A percentile compares a stretch with the other conserved stretches of the same genome.
Conservation (phyloP, 2,329 filamentous ascomycete species). For the Colletotrichum gloeosporioides region DNA sequence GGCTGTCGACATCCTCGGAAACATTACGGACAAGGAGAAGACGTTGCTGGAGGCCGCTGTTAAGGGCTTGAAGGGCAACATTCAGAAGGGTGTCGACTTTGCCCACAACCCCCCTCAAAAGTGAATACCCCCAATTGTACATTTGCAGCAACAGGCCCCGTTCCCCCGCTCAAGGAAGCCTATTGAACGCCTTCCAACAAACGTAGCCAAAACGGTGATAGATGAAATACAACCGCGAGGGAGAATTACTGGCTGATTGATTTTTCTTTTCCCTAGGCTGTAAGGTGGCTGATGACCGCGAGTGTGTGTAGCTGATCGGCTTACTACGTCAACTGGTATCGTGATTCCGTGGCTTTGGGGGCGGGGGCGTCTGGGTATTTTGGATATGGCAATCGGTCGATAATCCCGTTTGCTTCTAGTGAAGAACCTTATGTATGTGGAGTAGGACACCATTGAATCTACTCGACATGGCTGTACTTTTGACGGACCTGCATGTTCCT, state of each 20-base stretch:
- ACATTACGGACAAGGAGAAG: constrained; percentile 87
- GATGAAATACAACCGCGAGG: constrained; percentile 21
- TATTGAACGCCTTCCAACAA: constrained; percentile 8
- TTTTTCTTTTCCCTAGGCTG: constrained; percentile 31
- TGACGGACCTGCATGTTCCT: neutral
- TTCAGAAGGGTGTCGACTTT: constrained; percentile 91
- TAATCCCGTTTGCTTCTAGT: neutral
- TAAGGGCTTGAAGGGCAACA: constrained; percentile 87
- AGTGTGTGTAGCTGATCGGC: neutral
- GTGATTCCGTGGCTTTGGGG: neutral
- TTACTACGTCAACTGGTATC: neutral
- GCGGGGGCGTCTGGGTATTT: neutral
- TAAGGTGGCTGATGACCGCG: constrained; percentile 22
- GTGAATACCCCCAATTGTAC: constrained; percentile 60
- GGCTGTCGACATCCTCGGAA: constrained; percentile 78
- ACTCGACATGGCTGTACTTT: neutral
- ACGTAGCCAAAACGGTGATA: constrained; percentile 26
- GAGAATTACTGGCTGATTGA: constrained; percentile 32
- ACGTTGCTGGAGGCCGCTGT: constrained; percentile 78
- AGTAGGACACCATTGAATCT: neutral
- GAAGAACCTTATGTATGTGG: neutral
- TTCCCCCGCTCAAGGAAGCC: neutral
- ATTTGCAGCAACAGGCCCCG: constrained; percentile 4
- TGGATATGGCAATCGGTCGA: neutral
- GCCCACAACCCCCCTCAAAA: constrained; percentile 87